These are phyloP conservation scores for Crucibulum laeve DNA, from an alignment of 768 basidiomycete genomes.

Conservation along the genomic window DNA sequence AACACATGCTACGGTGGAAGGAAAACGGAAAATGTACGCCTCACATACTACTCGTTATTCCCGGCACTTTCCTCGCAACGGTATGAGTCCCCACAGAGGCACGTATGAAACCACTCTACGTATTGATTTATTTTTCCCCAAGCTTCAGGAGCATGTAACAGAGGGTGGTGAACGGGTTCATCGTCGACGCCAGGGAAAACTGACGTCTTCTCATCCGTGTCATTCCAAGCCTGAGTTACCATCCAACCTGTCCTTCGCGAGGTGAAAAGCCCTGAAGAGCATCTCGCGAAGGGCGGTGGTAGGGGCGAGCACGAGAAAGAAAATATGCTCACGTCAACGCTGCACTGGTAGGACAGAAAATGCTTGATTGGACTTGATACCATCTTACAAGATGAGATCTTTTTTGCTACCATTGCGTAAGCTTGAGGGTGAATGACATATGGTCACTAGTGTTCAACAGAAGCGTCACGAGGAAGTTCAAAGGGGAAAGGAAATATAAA, in stretches of 20 bases:
- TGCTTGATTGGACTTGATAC: too few species aligned
- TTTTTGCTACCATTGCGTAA: too few species aligned
- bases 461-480: too few species aligned
- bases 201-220: constrained; percentile 14
- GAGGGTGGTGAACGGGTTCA: constrained; percentile 10
- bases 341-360: too few species aligned
- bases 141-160: constrained; percentile 6
- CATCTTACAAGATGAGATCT: too few species aligned
- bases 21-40: constrained; percentile 50
- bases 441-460: too few species aligned
- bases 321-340: not conserved
- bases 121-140: constrained; percentile 28
- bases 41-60: constrained; percentile 76
- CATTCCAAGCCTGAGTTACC: constrained; percentile 8
- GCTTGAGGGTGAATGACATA: too few species aligned
- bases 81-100: constrained; percentile 83
- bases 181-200: constrained; percentile 14
- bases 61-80: constrained; percentile 74
- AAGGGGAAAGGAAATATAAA: too few species aligned
- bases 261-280: constrained; percentile 12
- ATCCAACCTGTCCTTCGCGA: constrained; percentile 13
- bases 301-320: constrained; percentile 3
- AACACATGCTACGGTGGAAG: too few species aligned
- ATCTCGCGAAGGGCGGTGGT: constrained; percentile 11
- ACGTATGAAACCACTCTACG: constrained; percentile 49